Percentiles rank a stretch among this genome's conserved stretches.
These are phyloP conservation scores for Candida easanensis DNA, from an alignment of 805 yeast genomes.

Conservation along the genomic window DNA sequence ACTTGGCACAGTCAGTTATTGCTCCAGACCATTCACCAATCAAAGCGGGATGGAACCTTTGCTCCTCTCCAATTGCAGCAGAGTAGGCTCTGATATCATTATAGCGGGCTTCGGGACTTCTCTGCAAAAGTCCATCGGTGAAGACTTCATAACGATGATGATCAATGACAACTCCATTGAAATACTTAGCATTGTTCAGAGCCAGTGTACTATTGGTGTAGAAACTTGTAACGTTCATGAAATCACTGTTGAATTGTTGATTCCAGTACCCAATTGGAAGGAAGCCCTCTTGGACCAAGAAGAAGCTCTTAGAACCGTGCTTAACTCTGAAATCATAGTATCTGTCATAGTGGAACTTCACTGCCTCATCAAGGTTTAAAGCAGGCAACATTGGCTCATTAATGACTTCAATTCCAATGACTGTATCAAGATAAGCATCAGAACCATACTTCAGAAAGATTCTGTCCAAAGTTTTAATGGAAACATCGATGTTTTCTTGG, in stretches of 20 bases:
- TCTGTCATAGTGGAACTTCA: constrained; percentile 32
- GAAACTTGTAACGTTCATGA: constrained; percentile 27
- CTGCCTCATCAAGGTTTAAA: constrained; percentile 37
- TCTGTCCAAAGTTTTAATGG: constrained; percentile 47
- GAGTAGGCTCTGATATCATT: constrained; percentile 34
- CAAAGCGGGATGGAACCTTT: constrained; percentile 47
- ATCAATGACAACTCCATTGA: constrained; percentile 68
- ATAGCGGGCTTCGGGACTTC: constrained; percentile 32
- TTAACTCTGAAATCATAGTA: constrained; percentile 28
- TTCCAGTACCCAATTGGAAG: constrained; percentile 55
- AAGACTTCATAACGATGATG: constrained; percentile 93
- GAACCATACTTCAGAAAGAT: constrained; percentile 54
- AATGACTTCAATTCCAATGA: constrained; percentile 65
- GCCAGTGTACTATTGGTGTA: constrained; percentile 22
- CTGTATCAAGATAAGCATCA: constrained; percentile 46
- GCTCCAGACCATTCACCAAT: constrained; percentile 75
- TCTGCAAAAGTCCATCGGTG: constrained; percentile 55
- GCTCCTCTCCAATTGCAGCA: constrained; percentile 24
- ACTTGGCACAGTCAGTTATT: constrained; percentile 64
- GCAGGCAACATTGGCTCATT: constrained; percentile 68
- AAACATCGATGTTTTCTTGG: constrained; percentile 42
- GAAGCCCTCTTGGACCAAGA: constrained; percentile 70
- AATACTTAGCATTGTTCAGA: constrained; percentile 28
- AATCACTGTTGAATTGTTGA: constrained; percentile 34
- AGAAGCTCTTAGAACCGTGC: constrained; percentile 31